Conservation (phyloP, 2,329 filamentous ascomycete species). For the Aspergillus flavus region DNA sequence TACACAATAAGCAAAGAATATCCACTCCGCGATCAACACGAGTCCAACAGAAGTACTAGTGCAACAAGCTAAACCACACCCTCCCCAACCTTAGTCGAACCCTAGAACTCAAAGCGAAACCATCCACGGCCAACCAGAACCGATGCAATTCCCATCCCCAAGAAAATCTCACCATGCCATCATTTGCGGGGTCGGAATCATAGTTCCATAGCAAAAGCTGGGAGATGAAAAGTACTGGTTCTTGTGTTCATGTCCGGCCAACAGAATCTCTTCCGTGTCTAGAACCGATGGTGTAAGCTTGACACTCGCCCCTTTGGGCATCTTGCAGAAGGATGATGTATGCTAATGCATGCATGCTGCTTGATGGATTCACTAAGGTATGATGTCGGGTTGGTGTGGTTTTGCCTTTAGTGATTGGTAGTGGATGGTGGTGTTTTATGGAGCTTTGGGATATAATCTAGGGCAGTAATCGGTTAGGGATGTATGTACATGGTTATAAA, state of each 20-base stretch:
- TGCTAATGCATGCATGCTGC: conserved; percentile 10
- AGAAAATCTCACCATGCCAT: background rate
- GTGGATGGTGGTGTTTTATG: background rate
- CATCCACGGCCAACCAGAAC: background rate
- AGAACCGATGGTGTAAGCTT: conserved; percentile 5
- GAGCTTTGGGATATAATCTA: background rate
- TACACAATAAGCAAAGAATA: background rate
- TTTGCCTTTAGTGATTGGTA: background rate
- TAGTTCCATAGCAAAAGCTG: background rate
- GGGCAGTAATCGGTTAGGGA: background rate
- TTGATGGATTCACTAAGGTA: background rate
- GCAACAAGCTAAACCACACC: background rate
- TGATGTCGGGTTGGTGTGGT: background rate
- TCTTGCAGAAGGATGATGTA: conserved; percentile 12
- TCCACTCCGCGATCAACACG: background rate
- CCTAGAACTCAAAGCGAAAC: background rate
- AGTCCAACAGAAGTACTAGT: background rate
- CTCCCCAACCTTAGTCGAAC: background rate
- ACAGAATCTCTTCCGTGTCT: background rate
- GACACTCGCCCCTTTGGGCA: conserved; percentile 8
- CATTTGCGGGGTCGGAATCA: background rate
- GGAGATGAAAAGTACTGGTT: background rate
- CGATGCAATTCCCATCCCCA: background rate
- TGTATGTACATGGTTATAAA: background rate
- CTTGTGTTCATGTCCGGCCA: conserved; percentile 2